Conservation (phyloP, 805 yeast species). For the Candida krabiensis region DNA sequence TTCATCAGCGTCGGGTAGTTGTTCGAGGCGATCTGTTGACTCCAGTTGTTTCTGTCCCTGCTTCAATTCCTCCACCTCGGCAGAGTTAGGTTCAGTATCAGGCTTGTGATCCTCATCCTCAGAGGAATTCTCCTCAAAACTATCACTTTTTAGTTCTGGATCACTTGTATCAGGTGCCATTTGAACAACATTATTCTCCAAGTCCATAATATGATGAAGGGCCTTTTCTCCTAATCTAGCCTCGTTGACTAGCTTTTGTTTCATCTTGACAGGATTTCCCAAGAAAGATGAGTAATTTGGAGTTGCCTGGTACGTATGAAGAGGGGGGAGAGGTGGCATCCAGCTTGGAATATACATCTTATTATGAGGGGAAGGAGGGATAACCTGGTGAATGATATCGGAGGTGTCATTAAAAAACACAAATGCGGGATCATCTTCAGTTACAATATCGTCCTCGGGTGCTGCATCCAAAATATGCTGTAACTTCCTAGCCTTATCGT, state of each 20-base stretch:
- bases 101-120: slow-evolving; percentile 7
- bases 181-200: slow-evolving; percentile 17
- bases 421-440: slow-evolving; percentile 44
- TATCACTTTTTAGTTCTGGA: slow-evolving; percentile 17
- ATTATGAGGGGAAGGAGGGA: slow-evolving; percentile 47
- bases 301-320: slow-evolving; percentile 83
- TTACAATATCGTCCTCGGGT: slow-evolving; percentile 28
- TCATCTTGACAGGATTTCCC: slow-evolving; percentile 68
- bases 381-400: slow-evolving; percentile 48
- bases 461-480: slow-evolving; percentile 17
- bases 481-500: slow-evolving; percentile 9
- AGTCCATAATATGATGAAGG: slow-evolving; percentile 52
- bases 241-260: slow-evolving; percentile 75
- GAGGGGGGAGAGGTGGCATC: slow-evolving; percentile 91
- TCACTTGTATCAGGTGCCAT: slow-evolving; percentile 13
- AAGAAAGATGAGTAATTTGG: slow-evolving; percentile 63
- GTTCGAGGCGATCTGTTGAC: neutral
- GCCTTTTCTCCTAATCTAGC: slow-evolving; percentile 81
- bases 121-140: neutral
- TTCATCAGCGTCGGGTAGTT: neutral
- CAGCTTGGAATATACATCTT: slow-evolving; percentile 62
- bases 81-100: too few relatives aligned
- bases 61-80: neutral
- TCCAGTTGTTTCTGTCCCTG: neutral
- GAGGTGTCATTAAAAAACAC: slow-evolving; percentile 54